A percentile compares a stretch with the other conserved stretches of the same genome.
These are phyloP conservation scores for Dendryphion nanum DNA, from an alignment of 2,329 filamentous ascomycete genomes.

Conservation along the genomic window DNA sequence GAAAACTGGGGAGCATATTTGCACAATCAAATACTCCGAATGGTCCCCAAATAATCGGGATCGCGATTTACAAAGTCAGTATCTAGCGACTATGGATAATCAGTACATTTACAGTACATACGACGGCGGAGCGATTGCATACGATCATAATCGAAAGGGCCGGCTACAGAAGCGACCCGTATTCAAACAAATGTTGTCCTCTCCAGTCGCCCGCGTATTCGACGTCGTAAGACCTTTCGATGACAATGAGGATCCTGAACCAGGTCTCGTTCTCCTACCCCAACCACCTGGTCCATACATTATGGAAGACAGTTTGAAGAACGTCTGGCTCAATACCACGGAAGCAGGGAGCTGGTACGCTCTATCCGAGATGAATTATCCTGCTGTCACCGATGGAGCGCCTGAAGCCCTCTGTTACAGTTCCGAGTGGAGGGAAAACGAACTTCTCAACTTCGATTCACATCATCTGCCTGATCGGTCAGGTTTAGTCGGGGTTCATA, in stretches of 20 bases:
- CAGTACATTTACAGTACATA: constrained; percentile 86
- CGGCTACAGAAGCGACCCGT: constrained; percentile 20
- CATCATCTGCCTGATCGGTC: constrained; percentile 30
- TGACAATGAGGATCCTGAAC: constrained; percentile 63
- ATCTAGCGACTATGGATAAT: constrained; percentile 75
- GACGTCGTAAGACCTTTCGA: constrained; percentile 77
- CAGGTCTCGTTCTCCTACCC: constrained; percentile 78
- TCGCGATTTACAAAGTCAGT: constrained; percentile 80
- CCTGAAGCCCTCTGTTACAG: constrained; percentile 57
- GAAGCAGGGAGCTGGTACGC: constrained; percentile 90
- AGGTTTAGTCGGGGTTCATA: constrained; percentile 42
- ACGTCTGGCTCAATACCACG: constrained; percentile 82
- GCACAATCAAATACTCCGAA: constrained; percentile 88
- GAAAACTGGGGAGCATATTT: constrained; percentile 72
- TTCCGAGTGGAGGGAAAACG: constrained; percentile 17
- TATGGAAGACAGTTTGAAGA: constrained; percentile 40
- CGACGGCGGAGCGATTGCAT: constrained; percentile 79
- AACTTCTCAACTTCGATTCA: constrained; percentile 24
- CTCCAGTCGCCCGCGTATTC: constrained; percentile 83
- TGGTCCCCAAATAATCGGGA: constrained; percentile 94
- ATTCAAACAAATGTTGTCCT: constrained; percentile 61
- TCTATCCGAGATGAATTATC: constrained; percentile 82
- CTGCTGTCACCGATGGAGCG: constrained; percentile 73
- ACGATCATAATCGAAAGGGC: constrained; percentile 62
- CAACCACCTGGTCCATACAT: constrained; percentile 70